A percentile compares a stretch with the other conserved stretches of the same genome.
Evolutionary conservation across 371 early-diverging fungal species (phyloP).

Genomic region (Mortierella sp.): DNA sequence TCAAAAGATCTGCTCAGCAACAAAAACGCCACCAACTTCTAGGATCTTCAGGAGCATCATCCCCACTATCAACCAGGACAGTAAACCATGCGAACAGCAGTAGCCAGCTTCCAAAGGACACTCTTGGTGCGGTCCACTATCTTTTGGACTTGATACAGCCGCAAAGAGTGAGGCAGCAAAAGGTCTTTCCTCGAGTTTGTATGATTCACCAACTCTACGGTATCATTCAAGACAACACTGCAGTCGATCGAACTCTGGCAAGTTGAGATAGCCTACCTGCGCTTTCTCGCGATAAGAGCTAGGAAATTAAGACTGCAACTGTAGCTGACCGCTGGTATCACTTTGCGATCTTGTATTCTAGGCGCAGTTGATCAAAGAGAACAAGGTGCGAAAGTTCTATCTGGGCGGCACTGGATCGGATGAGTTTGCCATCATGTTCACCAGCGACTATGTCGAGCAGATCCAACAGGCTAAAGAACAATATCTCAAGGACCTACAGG

Average conservation of each 20-base stretch:
- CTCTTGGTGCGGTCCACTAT: conserved; percentile 27
- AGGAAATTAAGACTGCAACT: no score
- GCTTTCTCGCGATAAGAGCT: no score
- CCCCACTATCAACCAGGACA: background rate
- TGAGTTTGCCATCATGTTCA: conserved; percentile 53
- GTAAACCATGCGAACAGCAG: background rate
- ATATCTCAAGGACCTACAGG: conserved; percentile 26
- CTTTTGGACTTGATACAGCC: conserved; percentile 30
- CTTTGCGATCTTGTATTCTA: background rate
- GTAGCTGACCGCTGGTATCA: no score
- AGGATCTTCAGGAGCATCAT: background rate
- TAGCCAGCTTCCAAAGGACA: conserved; percentile 26
- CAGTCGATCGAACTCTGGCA: conserved; percentile 48
- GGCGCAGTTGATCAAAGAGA: conserved; percentile 42
- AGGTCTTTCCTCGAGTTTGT: conserved; percentile 38
- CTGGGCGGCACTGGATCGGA: conserved; percentile 52
- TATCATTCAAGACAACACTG: conserved; percentile 38
- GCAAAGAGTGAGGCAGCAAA: conserved; percentile 24
- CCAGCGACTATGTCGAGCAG: conserved; percentile 35
- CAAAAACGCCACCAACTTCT: conserved; percentile 24
- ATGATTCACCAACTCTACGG: conserved; percentile 51
- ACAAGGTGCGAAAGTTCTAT: conserved; percentile 41
- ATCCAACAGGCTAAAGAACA: conserved; percentile 42
- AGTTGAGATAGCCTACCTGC: no score
- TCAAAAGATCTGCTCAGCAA: background rate